Evolutionary conservation across 1,139 yeast species (phyloP).

Genomic region (Debaryomycetaceae sp.): DNA sequence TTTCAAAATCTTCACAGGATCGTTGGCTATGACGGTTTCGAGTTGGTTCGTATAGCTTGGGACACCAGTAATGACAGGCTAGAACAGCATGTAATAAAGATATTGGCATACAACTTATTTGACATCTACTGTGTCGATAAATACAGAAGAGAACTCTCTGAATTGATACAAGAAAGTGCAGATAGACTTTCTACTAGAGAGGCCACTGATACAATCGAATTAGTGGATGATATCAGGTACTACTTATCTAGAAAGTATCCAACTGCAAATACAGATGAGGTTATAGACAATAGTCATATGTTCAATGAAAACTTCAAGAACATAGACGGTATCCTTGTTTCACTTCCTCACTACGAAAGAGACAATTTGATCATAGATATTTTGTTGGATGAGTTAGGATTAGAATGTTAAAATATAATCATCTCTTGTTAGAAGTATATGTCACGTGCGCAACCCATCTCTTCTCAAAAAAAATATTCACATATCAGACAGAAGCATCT

Average conservation of each 20-base stretch:
- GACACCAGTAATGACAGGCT: conserved; percentile 59
- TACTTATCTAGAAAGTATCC: conserved; percentile 52
- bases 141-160: conserved; percentile 17
- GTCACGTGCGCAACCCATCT: conserved; percentile 1
- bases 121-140: conserved; percentile 30
- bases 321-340: background rate
- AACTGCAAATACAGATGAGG: conserved; percentile 23
- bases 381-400: conserved; percentile 36
- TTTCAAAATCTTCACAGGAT: conserved; percentile 14
- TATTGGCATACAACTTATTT: conserved; percentile 51
- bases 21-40: conserved; percentile 45
- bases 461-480: conserved; percentile 6
- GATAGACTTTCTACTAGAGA: conserved; percentile 56
- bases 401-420: conserved; percentile 36
- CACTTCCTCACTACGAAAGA: conserved; percentile 18
- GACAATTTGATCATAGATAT: conserved; percentile 43
- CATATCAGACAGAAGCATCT: background rate
- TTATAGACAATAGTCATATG: conserved; percentile 2
- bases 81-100: conserved; percentile 60
- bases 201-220: conserved; percentile 75
- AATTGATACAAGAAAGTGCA: conserved; percentile 46
- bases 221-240: conserved; percentile 73
- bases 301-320: background rate
- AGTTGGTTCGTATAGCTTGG: conserved; percentile 66
- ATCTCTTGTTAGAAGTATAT: background rate